These are phyloP conservation scores for Aureobasidium sp. DNA, from an alignment of 2,329 filamentous ascomycete species.

Conservation along the genomic window DNA sequence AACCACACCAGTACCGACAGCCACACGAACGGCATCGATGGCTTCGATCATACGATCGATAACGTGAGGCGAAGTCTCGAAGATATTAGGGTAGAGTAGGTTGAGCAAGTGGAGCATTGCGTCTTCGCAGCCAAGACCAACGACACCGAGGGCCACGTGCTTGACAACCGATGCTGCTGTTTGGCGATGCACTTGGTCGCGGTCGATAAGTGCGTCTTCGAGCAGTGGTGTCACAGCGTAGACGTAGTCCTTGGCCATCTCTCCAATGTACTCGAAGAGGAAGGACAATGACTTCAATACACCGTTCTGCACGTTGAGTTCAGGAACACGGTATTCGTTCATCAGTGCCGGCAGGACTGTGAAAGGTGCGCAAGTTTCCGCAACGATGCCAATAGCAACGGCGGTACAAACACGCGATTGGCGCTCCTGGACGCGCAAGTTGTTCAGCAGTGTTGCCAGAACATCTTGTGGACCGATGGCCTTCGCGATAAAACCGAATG, in stretches of 20 bases:
- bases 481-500: conserved; percentile 98
- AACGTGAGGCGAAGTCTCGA: conserved; percentile 95
- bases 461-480: conserved; percentile 98
- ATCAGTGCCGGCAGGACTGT: conserved; percentile 97
- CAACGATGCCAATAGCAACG: conserved; percentile 96
- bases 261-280: conserved; percentile 97
- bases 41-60: conserved; percentile 97
- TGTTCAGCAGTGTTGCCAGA: conserved; percentile 89
- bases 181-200: conserved; percentile 95
- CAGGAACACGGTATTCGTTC: conserved; percentile 98
- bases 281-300: conserved; percentile 95
- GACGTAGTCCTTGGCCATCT: conserved; percentile 98
- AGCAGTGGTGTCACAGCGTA: conserved; percentile 94
- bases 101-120: conserved; percentile 98
- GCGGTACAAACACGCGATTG: conserved; percentile 98
- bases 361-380: conserved; percentile 96
- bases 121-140: conserved; percentile 93
- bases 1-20: conserved; percentile 81
- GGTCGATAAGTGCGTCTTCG: conserved; percentile 93
- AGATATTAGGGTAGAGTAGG: conserved; percentile 90
- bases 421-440: conserved; percentile 91
- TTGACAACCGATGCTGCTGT: conserved; percentile 96
- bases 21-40: conserved; percentile 90
- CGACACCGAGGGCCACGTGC: conserved; percentile 94
- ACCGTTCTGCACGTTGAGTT: conserved; percentile 97